phyloP scores from a whole-genome alignment of 179 eudicot genomes.

The Drosera spatulata region DNA sequence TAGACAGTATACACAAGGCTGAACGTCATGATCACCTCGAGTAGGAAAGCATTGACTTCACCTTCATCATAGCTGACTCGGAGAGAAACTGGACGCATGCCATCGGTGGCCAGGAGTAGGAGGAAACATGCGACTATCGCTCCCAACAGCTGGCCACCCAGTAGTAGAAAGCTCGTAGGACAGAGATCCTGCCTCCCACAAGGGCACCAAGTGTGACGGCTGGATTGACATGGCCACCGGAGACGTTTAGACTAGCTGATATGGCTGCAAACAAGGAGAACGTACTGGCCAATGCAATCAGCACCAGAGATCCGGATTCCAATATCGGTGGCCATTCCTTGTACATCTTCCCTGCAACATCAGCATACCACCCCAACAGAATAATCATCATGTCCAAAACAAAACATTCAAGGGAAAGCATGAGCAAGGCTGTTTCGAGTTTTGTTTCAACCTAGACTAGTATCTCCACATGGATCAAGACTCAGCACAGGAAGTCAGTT shows the following conservation, averaged over 20 bases:
- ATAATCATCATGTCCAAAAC: not conserved
- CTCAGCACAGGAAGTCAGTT: too few relatives aligned
- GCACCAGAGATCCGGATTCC: slow-evolving; percentile 38
- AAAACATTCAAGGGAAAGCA: not conserved
- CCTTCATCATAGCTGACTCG: too few relatives aligned
- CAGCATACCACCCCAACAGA: not conserved
- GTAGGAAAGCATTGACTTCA: too few relatives aligned
- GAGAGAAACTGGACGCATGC: too few relatives aligned
- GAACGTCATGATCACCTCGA: too few relatives aligned
- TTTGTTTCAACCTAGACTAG: too few relatives aligned
- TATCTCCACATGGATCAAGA: too few relatives aligned
- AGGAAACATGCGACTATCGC: slow-evolving; percentile 60
- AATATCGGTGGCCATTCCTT: slow-evolving; percentile 20
- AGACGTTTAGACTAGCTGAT: slow-evolving; percentile 67
- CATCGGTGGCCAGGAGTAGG: slow-evolving; percentile 48
- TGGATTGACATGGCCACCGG: too few relatives aligned
- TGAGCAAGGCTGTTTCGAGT: too few relatives aligned
- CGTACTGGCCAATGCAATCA: slow-evolving; percentile 66
- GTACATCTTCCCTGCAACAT: slow-evolving; percentile 69
- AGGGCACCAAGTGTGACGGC: slow-evolving; percentile 80
- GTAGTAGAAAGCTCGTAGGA: slow-evolving; percentile 62
- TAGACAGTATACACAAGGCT: too few relatives aligned
- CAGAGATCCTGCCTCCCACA: slow-evolving; percentile 73
- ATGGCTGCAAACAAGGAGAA: slow-evolving; percentile 73
- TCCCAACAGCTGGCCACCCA: slow-evolving; percentile 81